These are phyloP conservation scores for Nicotiana attenuata DNA, from an alignment of 257 asterid species.

Conservation along the genomic window DNA sequence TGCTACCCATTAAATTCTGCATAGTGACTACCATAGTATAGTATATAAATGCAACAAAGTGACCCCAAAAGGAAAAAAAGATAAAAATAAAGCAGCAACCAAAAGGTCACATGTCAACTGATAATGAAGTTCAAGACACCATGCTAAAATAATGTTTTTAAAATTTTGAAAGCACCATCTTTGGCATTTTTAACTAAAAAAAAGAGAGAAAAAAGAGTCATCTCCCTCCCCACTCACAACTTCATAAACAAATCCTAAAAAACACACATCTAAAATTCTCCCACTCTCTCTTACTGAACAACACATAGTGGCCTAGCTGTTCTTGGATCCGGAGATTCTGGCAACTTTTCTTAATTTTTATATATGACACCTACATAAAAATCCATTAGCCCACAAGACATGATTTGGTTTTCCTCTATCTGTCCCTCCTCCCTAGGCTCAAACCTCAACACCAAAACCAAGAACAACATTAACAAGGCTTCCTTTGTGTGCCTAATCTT, in stretches of 20 bases:
- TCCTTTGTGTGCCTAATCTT: constrained; percentile 27
- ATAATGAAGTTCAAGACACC: constrained; percentile 15
- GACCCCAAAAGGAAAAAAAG: background rate
- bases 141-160: background rate
- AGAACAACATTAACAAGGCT: background rate
- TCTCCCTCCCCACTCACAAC: constrained; percentile 14
- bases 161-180: constrained; percentile 6
- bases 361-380: constrained; percentile 13
- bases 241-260: constrained; percentile 34
- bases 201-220: background rate
- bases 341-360: constrained; percentile 19
- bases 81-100: background rate
- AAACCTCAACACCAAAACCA: constrained; percentile 23
- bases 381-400: constrained; percentile 29
- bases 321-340: constrained; percentile 54
- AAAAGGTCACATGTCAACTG: constrained; percentile 29
- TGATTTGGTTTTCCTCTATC: constrained; percentile 28
- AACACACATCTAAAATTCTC: constrained; percentile 29
- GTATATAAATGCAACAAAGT: background rate
- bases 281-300: constrained; percentile 21
- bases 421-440: constrained; percentile 44
- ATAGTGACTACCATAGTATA: background rate
- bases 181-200: constrained; percentile 16
- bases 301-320: constrained; percentile 42
- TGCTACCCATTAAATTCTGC: background rate